Conservation (phyloP, 2,329 filamentous ascomycete species). For the Neonectria hederae region DNA sequence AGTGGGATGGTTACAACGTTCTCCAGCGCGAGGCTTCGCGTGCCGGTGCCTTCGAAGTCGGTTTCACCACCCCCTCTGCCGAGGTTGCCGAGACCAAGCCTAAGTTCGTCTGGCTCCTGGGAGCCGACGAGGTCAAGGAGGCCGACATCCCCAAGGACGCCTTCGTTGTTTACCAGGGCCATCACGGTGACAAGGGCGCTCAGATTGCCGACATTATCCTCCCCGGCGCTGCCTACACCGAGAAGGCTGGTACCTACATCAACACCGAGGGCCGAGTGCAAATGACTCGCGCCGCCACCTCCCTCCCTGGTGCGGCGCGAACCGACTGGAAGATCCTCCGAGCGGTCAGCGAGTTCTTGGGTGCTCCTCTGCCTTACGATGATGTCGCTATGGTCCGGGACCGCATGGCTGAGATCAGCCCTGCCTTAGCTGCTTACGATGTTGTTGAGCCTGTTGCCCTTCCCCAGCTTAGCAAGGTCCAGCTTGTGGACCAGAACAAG, state of each 20-base stretch:
- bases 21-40: conserved; percentile 93
- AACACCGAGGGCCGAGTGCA: conserved; percentile 98
- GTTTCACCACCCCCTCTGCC: conserved; percentile 87
- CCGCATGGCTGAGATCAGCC: conserved; percentile 94
- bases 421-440: conserved; percentile 88
- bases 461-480: conserved; percentile 84
- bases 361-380: conserved; percentile 88
- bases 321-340: conserved; percentile 99
- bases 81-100: conserved; percentile 85
- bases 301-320: conserved; percentile 86
- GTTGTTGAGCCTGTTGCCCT: conserved; percentile 85
- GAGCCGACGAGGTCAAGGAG: conserved; percentile 88
- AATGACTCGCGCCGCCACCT: conserved; percentile 89
- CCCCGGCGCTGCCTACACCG: conserved; percentile 93
- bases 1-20: conserved; percentile 98
- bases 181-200: conserved; percentile 94
- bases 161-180: conserved; percentile 97
- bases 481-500: conserved; percentile 97
- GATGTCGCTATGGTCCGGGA: conserved; percentile 89
- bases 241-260: conserved; percentile 95
- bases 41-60: conserved; percentile 93
- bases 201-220: conserved; percentile 94
- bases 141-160: conserved; percentile 93
- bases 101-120: conserved; percentile 97
- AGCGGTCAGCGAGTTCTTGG: conserved; percentile 90